phyloP scores from a whole-genome alignment of 768 basidiomycete genomes.

The Pleurotus tuber-regium region DNA sequence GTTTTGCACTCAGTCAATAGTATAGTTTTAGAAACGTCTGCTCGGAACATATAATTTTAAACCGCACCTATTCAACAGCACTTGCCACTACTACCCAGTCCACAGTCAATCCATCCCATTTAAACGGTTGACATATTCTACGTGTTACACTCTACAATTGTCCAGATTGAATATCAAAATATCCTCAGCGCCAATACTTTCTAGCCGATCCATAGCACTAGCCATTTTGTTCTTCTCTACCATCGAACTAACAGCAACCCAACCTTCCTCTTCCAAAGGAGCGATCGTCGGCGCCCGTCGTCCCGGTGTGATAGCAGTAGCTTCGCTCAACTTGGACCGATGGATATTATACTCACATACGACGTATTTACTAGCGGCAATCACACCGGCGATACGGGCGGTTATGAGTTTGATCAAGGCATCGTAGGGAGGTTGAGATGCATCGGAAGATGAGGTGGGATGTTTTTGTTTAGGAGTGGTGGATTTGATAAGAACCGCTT shows the following conservation, averaged over 20 bases:
- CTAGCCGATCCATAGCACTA: constrained; percentile 84
- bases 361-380: constrained; percentile 85
- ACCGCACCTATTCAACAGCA: too few species aligned
- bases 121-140: neutral
- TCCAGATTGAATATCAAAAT: constrained; percentile 86
- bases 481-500: constrained; percentile 93
- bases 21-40: too few species aligned
- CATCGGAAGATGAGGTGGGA: too few species aligned
- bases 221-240: constrained; percentile 82
- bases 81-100: too few species aligned
- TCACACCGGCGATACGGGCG: constrained; percentile 86
- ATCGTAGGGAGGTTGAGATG: neutral
- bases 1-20: too few species aligned
- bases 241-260: constrained; percentile 94
- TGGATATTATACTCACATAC: constrained; percentile 90
- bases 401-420: constrained; percentile 78
- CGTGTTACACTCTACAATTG: constrained; percentile 92
- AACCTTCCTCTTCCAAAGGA: constrained; percentile 76
- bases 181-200: constrained; percentile 84
- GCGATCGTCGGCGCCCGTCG: constrained; percentile 86
- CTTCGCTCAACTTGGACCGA: constrained; percentile 59
- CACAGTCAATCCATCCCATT: too few species aligned
- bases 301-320: constrained; percentile 80
- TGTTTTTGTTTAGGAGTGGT: constrained; percentile 59
- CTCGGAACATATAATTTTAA: too few species aligned